Evolutionary conservation across 208 protist genomes (phyloP), one percentile per base, ranked within the genome.

Genomic region (Trypanosomatidae sp.): DNA sequence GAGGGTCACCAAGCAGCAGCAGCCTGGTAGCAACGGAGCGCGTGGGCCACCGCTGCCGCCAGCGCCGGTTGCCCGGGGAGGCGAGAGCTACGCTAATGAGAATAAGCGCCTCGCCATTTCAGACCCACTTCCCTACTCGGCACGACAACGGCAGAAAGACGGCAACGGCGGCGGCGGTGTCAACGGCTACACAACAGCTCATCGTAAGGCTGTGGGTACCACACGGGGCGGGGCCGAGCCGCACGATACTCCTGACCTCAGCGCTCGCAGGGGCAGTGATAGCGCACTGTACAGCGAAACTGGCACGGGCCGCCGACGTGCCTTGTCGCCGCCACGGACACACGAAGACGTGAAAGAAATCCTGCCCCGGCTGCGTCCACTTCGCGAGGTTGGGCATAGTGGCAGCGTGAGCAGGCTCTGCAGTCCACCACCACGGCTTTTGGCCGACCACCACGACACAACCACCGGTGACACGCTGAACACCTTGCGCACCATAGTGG

Each of bases 311-410:
- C 74, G 74, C 22, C 69, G 69, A 17, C 67, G 74, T 10, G 74
- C 74, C 1, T 36, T 64, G 44, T 79, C 74, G 10, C 62, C 74
- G 30, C 74, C 74, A 1, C 74, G 74, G 13, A 74, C 74, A 8
- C 66, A 30, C 3, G 73, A 80, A 62, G 68, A 60, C 58, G 64
- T 71, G 56, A 68, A 39, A 19, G 73, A 84, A 22, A 44, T 71
- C 55, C 69, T 79, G 50, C 66, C 74, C 10, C 55, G 30, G 1
- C 70, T 71, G 49, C 72, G 52, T 25, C 80, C 80, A 0, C 52
- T 81, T 36, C 71, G 67, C 5, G 67, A 74, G 0, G 73, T 25
- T 9, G 7, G 1, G 0, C n/a, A 73, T 8, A 55, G 46, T 56
- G 56, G 25, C 52, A 28, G 47, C 43, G 60, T 58, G 47, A 7